Percentiles rank a stretch among this genome's conserved stretches.
Conservation (phyloP, 805 yeast genomes). For the Jamesozyma lodderae region DNA sequence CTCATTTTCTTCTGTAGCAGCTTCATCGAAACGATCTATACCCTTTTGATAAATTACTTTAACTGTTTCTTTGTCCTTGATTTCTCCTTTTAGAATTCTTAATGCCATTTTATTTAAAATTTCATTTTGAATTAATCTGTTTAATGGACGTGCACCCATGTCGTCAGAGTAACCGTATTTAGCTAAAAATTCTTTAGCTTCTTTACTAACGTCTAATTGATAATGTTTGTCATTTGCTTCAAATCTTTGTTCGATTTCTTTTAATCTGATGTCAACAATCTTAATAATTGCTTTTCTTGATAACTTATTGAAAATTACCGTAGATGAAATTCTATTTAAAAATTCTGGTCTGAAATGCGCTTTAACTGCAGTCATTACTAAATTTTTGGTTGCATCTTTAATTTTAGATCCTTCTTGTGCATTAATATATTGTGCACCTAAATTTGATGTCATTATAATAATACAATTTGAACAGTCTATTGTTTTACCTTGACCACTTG, state of each 20-base stretch:
- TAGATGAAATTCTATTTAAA: conserved; percentile 88
- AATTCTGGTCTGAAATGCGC: conserved; percentile 95
- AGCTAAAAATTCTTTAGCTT: conserved; percentile 74
- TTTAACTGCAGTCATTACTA: conserved; percentile 76
- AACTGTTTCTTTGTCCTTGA: conserved; percentile 83
- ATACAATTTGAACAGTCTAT: conserved; percentile 89
- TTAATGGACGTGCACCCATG: conserved; percentile 94
- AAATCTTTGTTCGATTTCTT: conserved; percentile 80
- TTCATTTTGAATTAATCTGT: conserved; percentile 82
- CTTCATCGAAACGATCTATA: conserved; percentile 11
- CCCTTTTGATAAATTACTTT: conserved; percentile 41
- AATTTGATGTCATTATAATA: conserved; percentile 92
- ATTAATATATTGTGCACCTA: conserved; percentile 87
- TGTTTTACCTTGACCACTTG: conserved; percentile 88
- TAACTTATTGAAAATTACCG: conserved; percentile 85
- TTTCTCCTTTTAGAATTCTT: conserved; percentile 77
- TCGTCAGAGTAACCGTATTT: conserved; percentile 84
- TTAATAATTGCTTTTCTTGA: conserved; percentile 85
- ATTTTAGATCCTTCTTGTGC: conserved; percentile 56
- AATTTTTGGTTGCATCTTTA: conserved; percentile 57
- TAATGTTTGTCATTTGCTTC: conserved; percentile 74
- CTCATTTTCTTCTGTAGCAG: conserved; percentile 17
- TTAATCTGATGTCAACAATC: conserved; percentile 78
- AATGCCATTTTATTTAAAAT: conserved; percentile 83
- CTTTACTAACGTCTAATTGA: conserved; percentile 60